phyloP scores from a whole-genome alignment of 2,329 filamentous ascomycete genomes.

The Talaromyces pinophilus region DNA sequence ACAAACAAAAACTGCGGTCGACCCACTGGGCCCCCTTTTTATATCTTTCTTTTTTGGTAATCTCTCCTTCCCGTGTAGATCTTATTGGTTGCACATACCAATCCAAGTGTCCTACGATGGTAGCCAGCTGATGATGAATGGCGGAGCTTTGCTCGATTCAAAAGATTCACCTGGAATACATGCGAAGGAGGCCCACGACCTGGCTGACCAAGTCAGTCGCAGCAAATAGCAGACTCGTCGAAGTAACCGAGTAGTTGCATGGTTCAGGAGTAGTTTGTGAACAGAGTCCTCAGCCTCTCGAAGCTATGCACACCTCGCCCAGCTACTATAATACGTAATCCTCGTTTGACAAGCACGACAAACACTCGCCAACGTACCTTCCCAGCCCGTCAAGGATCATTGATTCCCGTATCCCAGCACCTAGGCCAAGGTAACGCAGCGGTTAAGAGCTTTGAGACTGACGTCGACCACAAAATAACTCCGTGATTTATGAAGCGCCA shows the following conservation, averaged over 20 bases:
- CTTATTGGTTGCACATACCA: not conserved
- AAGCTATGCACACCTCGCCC: not conserved
- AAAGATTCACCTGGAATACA: not conserved
- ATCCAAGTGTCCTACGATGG: not conserved
- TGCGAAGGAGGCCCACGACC: not conserved
- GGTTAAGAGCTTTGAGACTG: not conserved
- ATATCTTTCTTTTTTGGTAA: not conserved
- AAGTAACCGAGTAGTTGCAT: not conserved
- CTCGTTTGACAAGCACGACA: not conserved
- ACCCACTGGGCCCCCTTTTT: not conserved
- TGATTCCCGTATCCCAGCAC: not conserved
- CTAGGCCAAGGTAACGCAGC: not conserved
- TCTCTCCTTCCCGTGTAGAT: not conserved
- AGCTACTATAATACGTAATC: not conserved
- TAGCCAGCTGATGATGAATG: not conserved
- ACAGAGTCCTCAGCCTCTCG: not conserved
- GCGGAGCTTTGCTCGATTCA: too few relatives aligned
- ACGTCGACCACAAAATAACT: not conserved
- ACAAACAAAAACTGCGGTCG: not conserved
- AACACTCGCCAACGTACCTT: not conserved
- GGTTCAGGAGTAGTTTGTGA: not conserved
- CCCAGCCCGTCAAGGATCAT: not conserved
- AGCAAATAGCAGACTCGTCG: not conserved
- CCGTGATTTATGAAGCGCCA: not conserved
- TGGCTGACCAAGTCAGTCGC: not conserved